Percentiles rank a stretch among this genome's conserved stretches.
Conservation (phyloP, 495 filamentous ascomycete species). For the Aspergillus egyptiacus region DNA sequence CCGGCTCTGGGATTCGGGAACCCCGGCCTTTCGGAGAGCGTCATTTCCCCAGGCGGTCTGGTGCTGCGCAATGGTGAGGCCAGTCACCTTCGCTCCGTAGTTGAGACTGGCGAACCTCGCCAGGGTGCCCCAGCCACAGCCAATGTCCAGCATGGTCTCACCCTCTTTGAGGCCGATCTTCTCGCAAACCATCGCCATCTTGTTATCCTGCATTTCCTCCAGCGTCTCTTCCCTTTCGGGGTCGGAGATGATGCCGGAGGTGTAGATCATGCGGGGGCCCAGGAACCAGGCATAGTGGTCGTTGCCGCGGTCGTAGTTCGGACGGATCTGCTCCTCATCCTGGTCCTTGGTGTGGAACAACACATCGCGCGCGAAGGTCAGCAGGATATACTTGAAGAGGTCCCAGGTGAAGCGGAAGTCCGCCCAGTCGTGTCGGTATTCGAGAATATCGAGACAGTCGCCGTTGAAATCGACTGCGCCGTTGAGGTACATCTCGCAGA, state of each 20-base stretch:
- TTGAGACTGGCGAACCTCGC: conserved; percentile 58
- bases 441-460: conserved; percentile 53
- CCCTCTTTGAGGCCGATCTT: conserved; percentile 60
- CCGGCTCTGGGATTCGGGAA: conserved; percentile 56
- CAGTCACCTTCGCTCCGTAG: conserved; percentile 59
- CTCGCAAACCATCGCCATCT: conserved; percentile 64
- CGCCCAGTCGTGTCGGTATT: conserved; percentile 64
- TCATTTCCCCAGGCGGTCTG: conserved; percentile 69
- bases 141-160: conserved; percentile 61
- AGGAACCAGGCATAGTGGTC: conserved; percentile 74
- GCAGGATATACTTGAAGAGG: conserved; percentile 61
- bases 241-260: conserved; percentile 63
- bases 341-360: conserved; percentile 51
- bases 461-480: conserved; percentile 60
- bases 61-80: conserved; percentile 63
- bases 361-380: conserved; percentile 62
- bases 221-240: conserved; percentile 58
- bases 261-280: conserved; percentile 69
- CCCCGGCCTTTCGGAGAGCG: conserved; percentile 52
- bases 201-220: conserved; percentile 67
- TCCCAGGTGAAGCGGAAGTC: conserved; percentile 62
- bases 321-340: conserved; percentile 72
- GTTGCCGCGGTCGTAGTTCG: conserved; percentile 69
- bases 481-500: conserved; percentile 63
- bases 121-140: conserved; percentile 68